A percentile compares a stretch with the other conserved stretches of the same genome.
phyloP scores from a whole-genome alignment of 306 rosid species.

The Senna siamea region DNA sequence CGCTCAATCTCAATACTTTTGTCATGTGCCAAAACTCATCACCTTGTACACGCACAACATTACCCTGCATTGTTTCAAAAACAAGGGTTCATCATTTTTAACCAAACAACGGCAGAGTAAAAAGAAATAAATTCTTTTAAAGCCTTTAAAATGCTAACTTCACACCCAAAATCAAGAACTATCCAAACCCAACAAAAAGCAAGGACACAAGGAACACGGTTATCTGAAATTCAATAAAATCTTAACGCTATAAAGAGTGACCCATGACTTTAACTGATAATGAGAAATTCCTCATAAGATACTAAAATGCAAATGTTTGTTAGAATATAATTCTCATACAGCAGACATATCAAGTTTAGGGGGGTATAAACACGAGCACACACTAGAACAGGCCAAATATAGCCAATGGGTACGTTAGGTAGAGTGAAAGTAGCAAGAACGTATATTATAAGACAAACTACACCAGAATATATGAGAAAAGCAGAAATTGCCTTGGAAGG shows the following conservation, averaged over 20 bases:
- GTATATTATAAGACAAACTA: background rate
- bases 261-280: background rate
- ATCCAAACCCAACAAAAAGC: background rate
- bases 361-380: no score
- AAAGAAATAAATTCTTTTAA: background rate
- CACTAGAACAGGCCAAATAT: background rate
- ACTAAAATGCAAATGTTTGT: background rate
- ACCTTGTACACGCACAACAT: slow-evolving; percentile 66
- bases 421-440: slow-evolving; percentile 5
- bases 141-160: no score
- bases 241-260: background rate
- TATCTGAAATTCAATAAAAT: slow-evolving; percentile 19
- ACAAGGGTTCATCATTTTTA: background rate
- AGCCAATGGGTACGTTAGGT: background rate
- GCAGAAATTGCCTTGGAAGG: slow-evolving; percentile 62
- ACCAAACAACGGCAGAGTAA: slow-evolving; percentile 1
- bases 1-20: slow-evolving; percentile 76
- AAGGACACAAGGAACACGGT: background rate
- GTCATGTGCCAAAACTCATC: slow-evolving; percentile 98
- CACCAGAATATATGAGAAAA: slow-evolving; percentile 9
- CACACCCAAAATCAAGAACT: background rate
- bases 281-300: background rate
- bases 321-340: background rate
- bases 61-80: slow-evolving; percentile 60
- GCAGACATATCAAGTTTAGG: background rate